Evolutionary conservation across 306 rosid genomes (phyloP).

Genomic region (Citrullus amarus): DNA sequence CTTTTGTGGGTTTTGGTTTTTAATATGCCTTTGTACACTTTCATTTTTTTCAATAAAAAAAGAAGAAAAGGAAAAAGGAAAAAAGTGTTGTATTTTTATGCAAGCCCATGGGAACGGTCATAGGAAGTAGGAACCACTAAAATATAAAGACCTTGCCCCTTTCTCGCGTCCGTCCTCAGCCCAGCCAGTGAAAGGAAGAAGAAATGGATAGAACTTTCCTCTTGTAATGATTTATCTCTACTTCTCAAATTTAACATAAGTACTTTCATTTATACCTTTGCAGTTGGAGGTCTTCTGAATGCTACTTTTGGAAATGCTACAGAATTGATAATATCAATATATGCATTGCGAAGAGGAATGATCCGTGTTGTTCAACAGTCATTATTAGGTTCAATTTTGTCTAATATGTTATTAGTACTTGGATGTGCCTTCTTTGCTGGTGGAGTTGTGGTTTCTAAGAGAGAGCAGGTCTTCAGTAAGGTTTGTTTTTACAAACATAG

Average conservation of each 20-base stretch:
- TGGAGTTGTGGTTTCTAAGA: conserved; percentile 46
- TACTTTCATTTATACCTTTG: conserved; percentile 1
- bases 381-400: conserved; percentile 70
- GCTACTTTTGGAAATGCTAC: conserved; percentile 93
- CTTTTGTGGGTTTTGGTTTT: too few species aligned
- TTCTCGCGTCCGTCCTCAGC: not conserved
- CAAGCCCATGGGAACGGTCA: not conserved
- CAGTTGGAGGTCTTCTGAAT: conserved; percentile 82
- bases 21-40: too few species aligned
- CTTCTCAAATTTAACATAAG: not conserved
- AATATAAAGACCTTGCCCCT: not conserved
- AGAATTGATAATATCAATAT: conserved; percentile 68
- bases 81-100: not conserved
- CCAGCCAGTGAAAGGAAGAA: not conserved
- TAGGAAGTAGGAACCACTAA: not conserved
- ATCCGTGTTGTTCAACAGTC: conserved; percentile 67
- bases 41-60: too few species aligned
- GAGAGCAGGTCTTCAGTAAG: conserved; percentile 73
- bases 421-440: conserved; percentile 80
- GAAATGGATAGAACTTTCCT: not conserved
- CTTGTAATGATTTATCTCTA: not conserved
- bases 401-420: conserved; percentile 78
- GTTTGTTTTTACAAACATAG: conserved; percentile 18
- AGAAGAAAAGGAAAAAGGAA: too few species aligned
- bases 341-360: conserved; percentile 59